These are phyloP conservation scores for Diaporthe nobilis DNA, from an alignment of 2,329 filamentous ascomycete species.

Conservation along the genomic window DNA sequence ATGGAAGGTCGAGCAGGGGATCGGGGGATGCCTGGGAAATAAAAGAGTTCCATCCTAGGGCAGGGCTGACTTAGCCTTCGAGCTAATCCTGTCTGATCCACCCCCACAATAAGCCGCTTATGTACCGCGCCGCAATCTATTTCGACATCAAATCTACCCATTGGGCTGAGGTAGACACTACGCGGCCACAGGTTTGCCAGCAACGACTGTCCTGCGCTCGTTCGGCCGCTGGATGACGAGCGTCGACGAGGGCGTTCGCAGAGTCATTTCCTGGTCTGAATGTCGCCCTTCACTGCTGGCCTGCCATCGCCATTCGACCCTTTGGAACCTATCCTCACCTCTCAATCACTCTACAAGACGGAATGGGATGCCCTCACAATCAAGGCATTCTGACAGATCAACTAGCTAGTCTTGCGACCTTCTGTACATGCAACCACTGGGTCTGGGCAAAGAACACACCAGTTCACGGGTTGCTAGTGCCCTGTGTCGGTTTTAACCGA, in stretches of 20 bases:
- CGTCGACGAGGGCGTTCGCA: neutral
- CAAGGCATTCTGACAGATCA: neutral
- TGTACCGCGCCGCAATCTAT: slow-evolving; percentile 29
- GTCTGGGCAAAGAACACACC: neutral
- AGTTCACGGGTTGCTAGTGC: neutral
- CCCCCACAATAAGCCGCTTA: slow-evolving; percentile 3
- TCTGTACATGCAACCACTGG: neutral
- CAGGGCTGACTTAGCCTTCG: slow-evolving; percentile 4
- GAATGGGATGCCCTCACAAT: neutral
- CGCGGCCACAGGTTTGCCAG: neutral
- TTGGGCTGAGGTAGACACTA: neutral
- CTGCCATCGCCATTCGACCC: neutral
- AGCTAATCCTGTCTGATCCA: slow-evolving; percentile 19
- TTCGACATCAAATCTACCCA: slow-evolving; percentile 17
- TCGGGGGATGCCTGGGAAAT: neutral
- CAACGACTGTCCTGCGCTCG: neutral
- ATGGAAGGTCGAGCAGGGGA: too few species aligned
- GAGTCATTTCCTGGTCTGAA: too few species aligned
- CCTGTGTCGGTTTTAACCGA: slow-evolving; percentile 6
- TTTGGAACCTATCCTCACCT: neutral
- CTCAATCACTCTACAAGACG: neutral
- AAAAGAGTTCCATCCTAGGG: neutral
- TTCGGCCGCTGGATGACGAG: slow-evolving; percentile 19
- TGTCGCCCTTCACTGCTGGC: neutral
- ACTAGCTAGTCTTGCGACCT: neutral